A percentile compares a stretch with the other conserved stretches of the same genome.
Evolutionary conservation across 768 basidiomycete species (phyloP).

Genomic region (Cubamyces lactineus): DNA sequence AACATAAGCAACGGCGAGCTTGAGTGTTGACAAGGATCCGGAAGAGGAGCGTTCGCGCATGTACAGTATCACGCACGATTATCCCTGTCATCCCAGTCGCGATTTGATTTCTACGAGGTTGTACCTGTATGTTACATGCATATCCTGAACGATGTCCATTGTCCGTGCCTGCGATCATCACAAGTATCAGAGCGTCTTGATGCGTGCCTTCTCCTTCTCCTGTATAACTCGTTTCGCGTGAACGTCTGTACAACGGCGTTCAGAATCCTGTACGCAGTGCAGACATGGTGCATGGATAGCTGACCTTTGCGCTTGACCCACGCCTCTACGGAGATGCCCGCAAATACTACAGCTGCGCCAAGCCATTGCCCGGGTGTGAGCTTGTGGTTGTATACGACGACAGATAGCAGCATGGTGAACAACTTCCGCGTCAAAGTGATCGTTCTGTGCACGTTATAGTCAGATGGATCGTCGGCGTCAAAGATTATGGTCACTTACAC

Average conservation of each 20-base stretch:
- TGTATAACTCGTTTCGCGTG: constrained; percentile 79
- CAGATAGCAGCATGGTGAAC: constrained; percentile 97
- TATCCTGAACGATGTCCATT: too few species aligned
- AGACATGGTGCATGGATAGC: background rate
- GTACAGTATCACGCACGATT: too few species aligned
- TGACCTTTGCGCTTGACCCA: constrained; percentile 86
- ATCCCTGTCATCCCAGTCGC: too few species aligned
- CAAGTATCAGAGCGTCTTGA: constrained; percentile 67
- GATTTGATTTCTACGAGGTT: too few species aligned
- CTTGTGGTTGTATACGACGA: constrained; percentile 87
- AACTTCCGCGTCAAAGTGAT: constrained; percentile 96
- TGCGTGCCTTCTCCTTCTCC: constrained; percentile 82
- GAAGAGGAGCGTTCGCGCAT: too few species aligned
- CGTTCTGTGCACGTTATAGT: constrained; percentile 52
- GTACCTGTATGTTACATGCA: background rate
- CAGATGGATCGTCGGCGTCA: too few species aligned
- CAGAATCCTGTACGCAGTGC: constrained; percentile 7
- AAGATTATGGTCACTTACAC: constrained; percentile 55
- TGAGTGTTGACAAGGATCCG: too few species aligned
- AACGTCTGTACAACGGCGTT: constrained; percentile 53
- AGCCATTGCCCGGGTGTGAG: constrained; percentile 88
- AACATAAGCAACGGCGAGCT: too few species aligned
- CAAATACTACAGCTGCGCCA: constrained; percentile 91
- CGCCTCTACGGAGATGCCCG: constrained; percentile 94
- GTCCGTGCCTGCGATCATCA: too few species aligned